These are phyloP conservation scores for Blastobotrys parvus DNA, from an alignment of 805 yeast genomes.

Conservation along the genomic window DNA sequence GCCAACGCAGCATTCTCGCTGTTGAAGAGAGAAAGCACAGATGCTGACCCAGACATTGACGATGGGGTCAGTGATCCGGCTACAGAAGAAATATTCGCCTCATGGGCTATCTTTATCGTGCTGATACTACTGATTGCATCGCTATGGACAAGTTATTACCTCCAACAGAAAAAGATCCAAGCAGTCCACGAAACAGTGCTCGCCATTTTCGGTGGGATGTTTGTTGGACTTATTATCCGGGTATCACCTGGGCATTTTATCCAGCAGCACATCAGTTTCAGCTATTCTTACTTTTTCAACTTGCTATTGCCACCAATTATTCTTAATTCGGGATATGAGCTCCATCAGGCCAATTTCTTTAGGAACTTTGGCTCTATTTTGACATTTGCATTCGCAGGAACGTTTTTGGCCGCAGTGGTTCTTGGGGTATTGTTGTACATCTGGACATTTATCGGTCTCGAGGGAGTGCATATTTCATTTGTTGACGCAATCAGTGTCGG, in stretches of 20 bases:
- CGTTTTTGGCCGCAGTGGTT: conserved; percentile 85
- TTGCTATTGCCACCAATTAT: conserved; percentile 93
- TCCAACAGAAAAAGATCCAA: conserved; percentile 84
- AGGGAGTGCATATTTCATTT: conserved; percentile 78
- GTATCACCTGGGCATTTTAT: conserved; percentile 93
- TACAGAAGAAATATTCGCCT: conserved; percentile 88
- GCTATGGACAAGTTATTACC: conserved; percentile 87
- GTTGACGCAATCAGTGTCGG: conserved; percentile 98
- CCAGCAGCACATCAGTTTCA: conserved; percentile 93
- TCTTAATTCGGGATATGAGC: conserved; percentile 90
- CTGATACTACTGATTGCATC: conserved; percentile 76
- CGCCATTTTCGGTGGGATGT: conserved; percentile 94
- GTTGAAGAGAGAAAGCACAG: conserved; percentile 28
- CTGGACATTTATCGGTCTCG: conserved; percentile 90
- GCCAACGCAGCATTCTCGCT: conserved; percentile 3
- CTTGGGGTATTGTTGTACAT: conserved; percentile 79
- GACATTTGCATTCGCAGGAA: conserved; percentile 95
- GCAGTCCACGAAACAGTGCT: conserved; percentile 97
- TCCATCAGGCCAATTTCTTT: conserved; percentile 93
- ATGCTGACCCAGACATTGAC: conserved; percentile 35
- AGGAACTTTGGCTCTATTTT: conserved; percentile 83
- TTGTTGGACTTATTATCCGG: conserved; percentile 85
- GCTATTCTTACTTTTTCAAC: conserved; percentile 89
- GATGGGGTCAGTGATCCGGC: conserved; percentile 69
- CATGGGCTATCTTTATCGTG: conserved; percentile 93